These are phyloP conservation scores for Yamadazyma takamatsuzukensis DNA, from an alignment of 805 yeast genomes.

Conservation along the genomic window DNA sequence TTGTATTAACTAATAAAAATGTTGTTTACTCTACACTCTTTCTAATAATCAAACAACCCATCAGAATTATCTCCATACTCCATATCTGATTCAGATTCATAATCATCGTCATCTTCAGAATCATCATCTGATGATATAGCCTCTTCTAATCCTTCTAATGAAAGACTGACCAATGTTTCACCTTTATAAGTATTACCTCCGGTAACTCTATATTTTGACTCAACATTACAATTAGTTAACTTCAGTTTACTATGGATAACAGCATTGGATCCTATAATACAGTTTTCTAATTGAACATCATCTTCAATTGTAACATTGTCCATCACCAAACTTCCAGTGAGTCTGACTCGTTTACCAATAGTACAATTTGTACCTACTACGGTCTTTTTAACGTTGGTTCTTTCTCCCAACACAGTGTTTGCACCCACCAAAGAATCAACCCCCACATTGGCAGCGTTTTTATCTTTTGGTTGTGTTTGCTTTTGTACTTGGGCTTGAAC, in stretches of 20 bases:
- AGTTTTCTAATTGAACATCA: conserved; percentile 78
- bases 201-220: conserved; percentile 68
- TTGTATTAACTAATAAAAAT: too few relatives aligned
- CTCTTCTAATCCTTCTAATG: conserved; percentile 37
- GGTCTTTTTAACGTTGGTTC: conserved; percentile 81
- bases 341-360: conserved; percentile 82
- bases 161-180: conserved; percentile 48
- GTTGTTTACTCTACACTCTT: too few relatives aligned
- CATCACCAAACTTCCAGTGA: conserved; percentile 80
- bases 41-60: conserved; percentile 45
- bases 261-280: conserved; percentile 73
- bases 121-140: conserved; percentile 29
- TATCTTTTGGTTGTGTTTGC: conserved; percentile 31
- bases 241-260: conserved; percentile 60
- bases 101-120: conserved; percentile 27
- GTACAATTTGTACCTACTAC: conserved; percentile 71
- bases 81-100: conserved; percentile 27
- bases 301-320: conserved; percentile 73
- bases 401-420: conserved; percentile 68
- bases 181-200: conserved; percentile 54
- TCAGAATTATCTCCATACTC: conserved; percentile 58
- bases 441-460: conserved; percentile 72
- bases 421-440: conserved; percentile 79
- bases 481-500: conserved; percentile 16
- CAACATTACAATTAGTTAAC: conserved; percentile 80